These are phyloP conservation scores for Globisporangium echinulatum DNA, from an alignment of 352 stramenopile genomes.

Conservation along the genomic window DNA sequence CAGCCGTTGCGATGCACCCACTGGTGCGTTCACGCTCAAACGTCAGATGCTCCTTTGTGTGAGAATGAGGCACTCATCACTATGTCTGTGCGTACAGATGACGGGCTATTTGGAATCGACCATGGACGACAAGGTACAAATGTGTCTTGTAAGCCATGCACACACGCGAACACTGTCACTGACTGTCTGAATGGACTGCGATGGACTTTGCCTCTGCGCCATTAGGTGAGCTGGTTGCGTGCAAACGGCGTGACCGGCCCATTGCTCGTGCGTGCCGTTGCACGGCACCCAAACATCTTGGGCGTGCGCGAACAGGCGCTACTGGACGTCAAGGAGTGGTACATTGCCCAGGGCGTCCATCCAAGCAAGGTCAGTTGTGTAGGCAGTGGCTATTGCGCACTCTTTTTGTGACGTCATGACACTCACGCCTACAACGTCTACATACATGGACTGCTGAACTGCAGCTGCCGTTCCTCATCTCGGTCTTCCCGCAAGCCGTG, in stretches of 20 bases:
- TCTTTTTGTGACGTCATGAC: background rate
- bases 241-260: constrained; percentile 23
- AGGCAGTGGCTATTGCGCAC: constrained; percentile 16
- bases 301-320: constrained; percentile 25
- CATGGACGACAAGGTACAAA: constrained; percentile 34
- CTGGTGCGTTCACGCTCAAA: constrained; percentile 13
- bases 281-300: constrained; percentile 32
- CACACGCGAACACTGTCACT: no score
- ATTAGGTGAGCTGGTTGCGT: constrained; percentile 26
- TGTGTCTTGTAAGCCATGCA: background rate
- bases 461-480: constrained; percentile 52
- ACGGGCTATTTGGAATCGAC: constrained; percentile 19
- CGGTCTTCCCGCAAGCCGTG: constrained; percentile 33
- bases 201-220: no score
- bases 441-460: background rate
- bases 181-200: no score
- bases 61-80: background rate
- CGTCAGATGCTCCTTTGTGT: background rate
- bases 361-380: constrained; percentile 3
- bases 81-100: constrained; percentile 17
- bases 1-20: constrained; percentile 25
- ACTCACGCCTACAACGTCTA: background rate
- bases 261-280: constrained; percentile 26
- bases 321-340: constrained; percentile 27
- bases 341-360: constrained; percentile 21